Conservation (phyloP, 1,284 basidiomycete genomes). For the Boletellus deceptivus region DNA sequence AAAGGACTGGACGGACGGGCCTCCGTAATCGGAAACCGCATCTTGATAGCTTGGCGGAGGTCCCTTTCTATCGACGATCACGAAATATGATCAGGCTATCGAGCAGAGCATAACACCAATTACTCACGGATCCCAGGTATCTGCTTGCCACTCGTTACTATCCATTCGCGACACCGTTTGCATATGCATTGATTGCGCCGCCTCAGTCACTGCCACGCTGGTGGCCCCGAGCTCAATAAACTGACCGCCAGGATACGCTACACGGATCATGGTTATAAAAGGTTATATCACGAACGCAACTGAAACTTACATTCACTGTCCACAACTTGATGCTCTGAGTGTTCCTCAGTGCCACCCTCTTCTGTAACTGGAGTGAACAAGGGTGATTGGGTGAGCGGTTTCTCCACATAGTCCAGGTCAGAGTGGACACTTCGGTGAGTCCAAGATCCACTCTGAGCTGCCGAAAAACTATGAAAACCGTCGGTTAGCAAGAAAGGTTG, state of each 20-base stretch:
- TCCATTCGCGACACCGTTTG: neutral
- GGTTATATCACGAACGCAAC: neutral
- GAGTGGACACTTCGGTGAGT: neutral
- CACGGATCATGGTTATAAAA: neutral
- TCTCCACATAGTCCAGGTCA: neutral
- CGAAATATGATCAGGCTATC: neutral
- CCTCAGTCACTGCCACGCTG: neutral
- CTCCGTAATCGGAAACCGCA: neutral
- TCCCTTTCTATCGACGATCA: neutral
- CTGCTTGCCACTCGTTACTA: neutral
- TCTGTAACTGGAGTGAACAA: neutral
- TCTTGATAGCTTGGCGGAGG: slow-evolving; percentile 20
- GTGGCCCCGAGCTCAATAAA: neutral
- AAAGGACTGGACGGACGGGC: neutral
- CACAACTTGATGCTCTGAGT: neutral
- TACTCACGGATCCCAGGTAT: slow-evolving; percentile 4
- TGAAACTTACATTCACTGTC: slow-evolving; percentile 1
- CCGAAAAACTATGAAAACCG: neutral
- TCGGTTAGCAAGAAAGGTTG: neutral
- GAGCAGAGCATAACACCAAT: neutral
- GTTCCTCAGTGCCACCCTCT: neutral
- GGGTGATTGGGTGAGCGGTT: neutral
- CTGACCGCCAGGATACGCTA: neutral
- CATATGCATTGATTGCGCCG: neutral
- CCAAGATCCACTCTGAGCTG: neutral